Evolutionary conservation across 23 red algal genomes (phyloP), one percentile per base, ranked within the genome.

Genomic region (Gracilaria gracilis): DNA sequence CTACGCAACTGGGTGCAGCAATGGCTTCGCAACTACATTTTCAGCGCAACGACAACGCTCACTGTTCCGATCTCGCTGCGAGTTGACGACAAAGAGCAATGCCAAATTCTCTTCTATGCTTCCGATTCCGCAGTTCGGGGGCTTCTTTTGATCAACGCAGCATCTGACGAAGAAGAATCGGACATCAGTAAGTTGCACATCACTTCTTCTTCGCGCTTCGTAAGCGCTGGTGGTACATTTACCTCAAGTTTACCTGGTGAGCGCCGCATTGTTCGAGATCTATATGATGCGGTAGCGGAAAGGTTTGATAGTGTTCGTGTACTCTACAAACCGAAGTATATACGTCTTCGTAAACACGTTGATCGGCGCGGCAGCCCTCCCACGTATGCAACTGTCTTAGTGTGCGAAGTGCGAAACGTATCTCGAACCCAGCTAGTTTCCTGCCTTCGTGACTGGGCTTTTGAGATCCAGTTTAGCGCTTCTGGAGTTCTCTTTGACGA

Each of bases 11-110:
- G 74, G 74, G 49, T 35, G 13, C 74, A 54, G 4, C 29, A 79
- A 79, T 79, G 74, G 74, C 20, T 79, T 15, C 4, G 74, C n/a
- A 35, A 79, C 12, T 79, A 50, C 37, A 54, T 79, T 50, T 79
- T 79, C 37, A 79, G 74, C 20, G 27, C 74, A n/a, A 29, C 2
- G 37, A 35, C 29, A 28, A 2, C 74, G 12, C 39, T 54, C 16
- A 27, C 74, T 11, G 37, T 79, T 46, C 74, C 74, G 27, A 20
- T 79, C n/a, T 79, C 74, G 27, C 16, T 55, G 51, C 39, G 27
- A 38, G 40, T 50, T 79, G 19, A 29, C 27, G 27, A 79, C n/a
- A 38, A 54, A 50, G 74, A 79, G n/a, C 25, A 47, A 29, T 36
- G n/a, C 16, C 13, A 47, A 29, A 12, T 79, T 27, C 39, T 54